Conservation (phyloP, 2,329 filamentous ascomycete genomes). For the Stachybotrys chlorohalonatus region DNA sequence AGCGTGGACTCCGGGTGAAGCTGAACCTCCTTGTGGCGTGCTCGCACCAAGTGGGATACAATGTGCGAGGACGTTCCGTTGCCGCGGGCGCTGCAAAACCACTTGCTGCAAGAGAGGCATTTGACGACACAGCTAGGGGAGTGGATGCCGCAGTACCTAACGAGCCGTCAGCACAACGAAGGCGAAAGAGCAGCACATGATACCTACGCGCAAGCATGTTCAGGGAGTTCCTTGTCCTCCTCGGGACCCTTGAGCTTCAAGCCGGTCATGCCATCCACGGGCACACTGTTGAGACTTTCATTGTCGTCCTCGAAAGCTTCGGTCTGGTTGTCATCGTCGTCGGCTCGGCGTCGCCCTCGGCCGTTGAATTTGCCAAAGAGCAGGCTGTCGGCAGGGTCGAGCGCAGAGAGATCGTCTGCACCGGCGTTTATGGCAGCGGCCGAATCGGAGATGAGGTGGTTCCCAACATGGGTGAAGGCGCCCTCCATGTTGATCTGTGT, state of each 20-base stretch:
- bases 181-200: background rate
- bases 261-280: constrained; percentile 66
- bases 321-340: constrained; percentile 84
- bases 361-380: constrained; percentile 63
- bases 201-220: constrained; percentile 91
- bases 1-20: constrained; percentile 88
- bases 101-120: constrained; percentile 91
- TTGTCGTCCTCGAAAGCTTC: constrained; percentile 75
- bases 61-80: constrained; percentile 97
- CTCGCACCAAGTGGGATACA: constrained; percentile 94
- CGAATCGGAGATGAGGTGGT: constrained; percentile 77
- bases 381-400: constrained; percentile 72
- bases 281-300: constrained; percentile 68
- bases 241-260: constrained; percentile 49
- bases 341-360: constrained; percentile 58
- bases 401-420: constrained; percentile 62
- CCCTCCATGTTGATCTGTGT: constrained; percentile 58
- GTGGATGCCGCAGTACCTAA: constrained; percentile 93
- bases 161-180: background rate
- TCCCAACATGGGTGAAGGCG: constrained; percentile 80
- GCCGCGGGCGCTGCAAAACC: constrained; percentile 96
- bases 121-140: constrained; percentile 93
- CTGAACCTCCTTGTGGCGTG: constrained; percentile 97
- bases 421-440: constrained; percentile 81
- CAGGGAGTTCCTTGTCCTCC: constrained; percentile 83